These are phyloP conservation scores for Ramaria rubella DNA, from an alignment of 768 basidiomycete species.

Conservation along the genomic window DNA sequence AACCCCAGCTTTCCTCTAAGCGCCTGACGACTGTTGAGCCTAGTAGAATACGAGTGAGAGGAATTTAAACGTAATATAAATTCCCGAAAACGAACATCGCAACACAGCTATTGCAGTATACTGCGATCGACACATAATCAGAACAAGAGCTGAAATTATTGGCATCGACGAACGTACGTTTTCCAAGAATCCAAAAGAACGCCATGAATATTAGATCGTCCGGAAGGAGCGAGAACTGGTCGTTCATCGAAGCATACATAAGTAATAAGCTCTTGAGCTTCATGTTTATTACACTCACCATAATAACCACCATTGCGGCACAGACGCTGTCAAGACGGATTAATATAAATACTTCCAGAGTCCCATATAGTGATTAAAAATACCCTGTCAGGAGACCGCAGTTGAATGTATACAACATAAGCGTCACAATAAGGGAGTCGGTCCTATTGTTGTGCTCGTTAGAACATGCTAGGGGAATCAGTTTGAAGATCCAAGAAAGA, in stretches of 20 bases:
- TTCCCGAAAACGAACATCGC: neutral
- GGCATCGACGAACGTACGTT: neutral
- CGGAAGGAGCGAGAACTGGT: neutral
- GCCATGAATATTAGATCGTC: neutral
- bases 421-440: conserved; percentile 19
- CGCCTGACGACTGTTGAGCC: conserved; percentile 1
- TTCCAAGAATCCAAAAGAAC: conserved; percentile 4
- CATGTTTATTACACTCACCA: neutral
- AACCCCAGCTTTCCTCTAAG: neutral
- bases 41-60: neutral
- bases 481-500: too few relatives aligned
- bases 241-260: neutral
- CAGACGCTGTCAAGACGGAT: neutral
- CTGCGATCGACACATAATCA: neutral
- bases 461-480: neutral
- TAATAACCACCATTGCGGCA: conserved; percentile 1
- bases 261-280: too few relatives aligned
- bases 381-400: conserved; percentile 22
- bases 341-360: too few relatives aligned
- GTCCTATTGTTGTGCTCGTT: conserved; percentile 15
- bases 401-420: conserved; percentile 24
- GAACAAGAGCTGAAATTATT: neutral
- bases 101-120: conserved; percentile 6
- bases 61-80: neutral
- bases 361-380: too few relatives aligned